These are phyloP conservation scores for Wickerhamomyces chambardii DNA, from an alignment of 805 yeast genomes.

Conservation along the genomic window DNA sequence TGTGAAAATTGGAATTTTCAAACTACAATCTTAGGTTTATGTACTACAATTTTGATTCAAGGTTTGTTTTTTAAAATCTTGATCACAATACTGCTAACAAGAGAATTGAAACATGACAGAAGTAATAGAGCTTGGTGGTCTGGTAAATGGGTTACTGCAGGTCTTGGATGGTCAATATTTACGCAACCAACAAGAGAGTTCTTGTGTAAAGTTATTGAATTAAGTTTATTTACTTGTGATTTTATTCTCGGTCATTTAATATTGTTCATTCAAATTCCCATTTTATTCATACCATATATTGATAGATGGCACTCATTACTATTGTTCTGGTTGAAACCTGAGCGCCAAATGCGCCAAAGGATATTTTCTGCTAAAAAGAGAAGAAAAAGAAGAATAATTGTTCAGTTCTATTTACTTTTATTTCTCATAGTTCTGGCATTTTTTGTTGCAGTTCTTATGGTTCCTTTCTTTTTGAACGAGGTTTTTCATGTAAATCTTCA, in stretches of 20 bases:
- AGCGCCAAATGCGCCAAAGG: slow-evolving; percentile 36
- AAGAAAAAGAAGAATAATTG: slow-evolving; percentile 25
- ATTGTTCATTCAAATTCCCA: slow-evolving; percentile 41
- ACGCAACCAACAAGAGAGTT: slow-evolving; percentile 52
- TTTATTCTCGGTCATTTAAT: slow-evolving; percentile 43
- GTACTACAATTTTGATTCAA: slow-evolving; percentile 38
- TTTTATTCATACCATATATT: slow-evolving; percentile 45
- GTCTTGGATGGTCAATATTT: slow-evolving; percentile 42
- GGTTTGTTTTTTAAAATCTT: slow-evolving; percentile 37
- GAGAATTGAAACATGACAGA: slow-evolving; percentile 45
- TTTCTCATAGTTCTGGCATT: slow-evolving; percentile 22
- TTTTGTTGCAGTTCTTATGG: slow-evolving; percentile 24
- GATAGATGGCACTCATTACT: slow-evolving; percentile 51
- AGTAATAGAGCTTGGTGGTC: slow-evolving; percentile 66
- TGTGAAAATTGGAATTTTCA: slow-evolving; percentile 49
- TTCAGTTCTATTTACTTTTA: slow-evolving; percentile 24
- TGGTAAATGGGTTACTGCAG: slow-evolving; percentile 53
- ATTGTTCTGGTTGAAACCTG: slow-evolving; percentile 52
- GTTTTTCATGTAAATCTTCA: slow-evolving; percentile 29
- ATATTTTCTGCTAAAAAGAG: slow-evolving; percentile 34
- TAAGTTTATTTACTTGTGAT: slow-evolving; percentile 49
- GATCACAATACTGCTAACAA: slow-evolving; percentile 35
- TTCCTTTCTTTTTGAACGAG: slow-evolving; percentile 28
- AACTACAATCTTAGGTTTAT: slow-evolving; percentile 44
- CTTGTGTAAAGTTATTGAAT: slow-evolving; percentile 45